phyloP scores from a whole-genome alignment of 1,139 yeast species.

The Taiozyma sp. region DNA sequence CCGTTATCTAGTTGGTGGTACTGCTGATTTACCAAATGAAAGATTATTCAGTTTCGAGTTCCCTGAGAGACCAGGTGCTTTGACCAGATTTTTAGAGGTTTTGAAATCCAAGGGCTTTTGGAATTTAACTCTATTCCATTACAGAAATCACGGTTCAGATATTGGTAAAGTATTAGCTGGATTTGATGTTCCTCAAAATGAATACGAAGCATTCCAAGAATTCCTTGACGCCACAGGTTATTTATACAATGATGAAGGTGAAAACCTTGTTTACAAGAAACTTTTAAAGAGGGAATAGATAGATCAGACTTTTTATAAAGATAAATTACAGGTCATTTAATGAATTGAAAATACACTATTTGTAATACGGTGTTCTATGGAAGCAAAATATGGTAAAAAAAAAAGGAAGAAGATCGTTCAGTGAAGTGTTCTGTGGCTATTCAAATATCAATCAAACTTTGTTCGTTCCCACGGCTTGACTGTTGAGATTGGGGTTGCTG shows the following conservation, averaged over 20 bases:
- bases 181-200: slow-evolving; percentile 72
- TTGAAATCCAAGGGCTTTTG: slow-evolving; percentile 56
- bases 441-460: slow-evolving; percentile 24
- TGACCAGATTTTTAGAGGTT: slow-evolving; percentile 68
- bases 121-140: slow-evolving; percentile 93
- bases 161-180: slow-evolving; percentile 91
- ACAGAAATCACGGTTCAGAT: slow-evolving; percentile 95
- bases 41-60: slow-evolving; percentile 81
- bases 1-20: slow-evolving; percentile 92
- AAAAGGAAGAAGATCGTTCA: background rate
- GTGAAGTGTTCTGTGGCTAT: background rate
- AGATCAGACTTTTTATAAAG: background rate
- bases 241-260: slow-evolving; percentile 74
- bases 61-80: slow-evolving; percentile 97
- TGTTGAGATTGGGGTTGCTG: slow-evolving; percentile 32
- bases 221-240: slow-evolving; percentile 74
- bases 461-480: slow-evolving; percentile 15
- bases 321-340: background rate
- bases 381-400: background rate
- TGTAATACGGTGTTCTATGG: background rate
- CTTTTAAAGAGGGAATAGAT: slow-evolving; percentile 40
- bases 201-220: slow-evolving; percentile 54
- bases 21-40: slow-evolving; percentile 62
- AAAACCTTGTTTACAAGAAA: slow-evolving; percentile 74
- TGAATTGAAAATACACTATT: background rate